Base-by-base conservation (phyloP, 164 flowering plant species). In the Vitis amurensis region DNA sequence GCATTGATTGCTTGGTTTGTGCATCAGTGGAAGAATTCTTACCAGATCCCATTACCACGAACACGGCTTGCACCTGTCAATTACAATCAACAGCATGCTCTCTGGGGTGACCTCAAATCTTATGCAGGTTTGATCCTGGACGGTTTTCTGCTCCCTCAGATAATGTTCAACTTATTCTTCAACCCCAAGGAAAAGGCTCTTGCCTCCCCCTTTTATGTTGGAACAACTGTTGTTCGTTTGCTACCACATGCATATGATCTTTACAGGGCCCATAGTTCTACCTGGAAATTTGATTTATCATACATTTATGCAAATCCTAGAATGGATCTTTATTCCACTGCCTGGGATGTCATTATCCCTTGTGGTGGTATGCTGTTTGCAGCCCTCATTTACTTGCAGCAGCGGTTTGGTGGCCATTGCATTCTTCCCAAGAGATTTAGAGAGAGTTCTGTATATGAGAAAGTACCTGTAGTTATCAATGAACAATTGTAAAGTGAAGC, bases 171-270 rank as follows among this genome's bases (percentile, higher is more conserved):
- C 77, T 8, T 74, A 31, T 67, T 81, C 67, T 61, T 30, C n/a
- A 69, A 79, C 69, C 73, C 82, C 11, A 53, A 17, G 14, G 77
- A 68, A 66, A 73, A 73, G 63, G 61, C 81, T 50, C 78, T 84
- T 1, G 63, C 83, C 19, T 61, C 67, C 13, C 50, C 74, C 16
- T 84, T 79, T 37, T 84, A 84, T 63, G 27, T 77, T 2, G 87
- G 87, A 37, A 77, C 75, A 4, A 81, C 84, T 30, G 6, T 76
- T 31, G 80, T 81, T 31, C 81, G 83, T 2, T 15, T 81, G 55
- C 66, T 84, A 56, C 87, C 87, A 19, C 87, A 81, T 68, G 73
- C 79, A 4, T 84, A 84, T 55, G 83, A 84, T 64, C 78, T 84
- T 49, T 81, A 73, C 73, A 68, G 84, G 71, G 70, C 68, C 52